These are phyloP conservation scores for Naematelia encephala DNA, from an alignment of 768 basidiomycete species.

Conservation along the genomic window DNA sequence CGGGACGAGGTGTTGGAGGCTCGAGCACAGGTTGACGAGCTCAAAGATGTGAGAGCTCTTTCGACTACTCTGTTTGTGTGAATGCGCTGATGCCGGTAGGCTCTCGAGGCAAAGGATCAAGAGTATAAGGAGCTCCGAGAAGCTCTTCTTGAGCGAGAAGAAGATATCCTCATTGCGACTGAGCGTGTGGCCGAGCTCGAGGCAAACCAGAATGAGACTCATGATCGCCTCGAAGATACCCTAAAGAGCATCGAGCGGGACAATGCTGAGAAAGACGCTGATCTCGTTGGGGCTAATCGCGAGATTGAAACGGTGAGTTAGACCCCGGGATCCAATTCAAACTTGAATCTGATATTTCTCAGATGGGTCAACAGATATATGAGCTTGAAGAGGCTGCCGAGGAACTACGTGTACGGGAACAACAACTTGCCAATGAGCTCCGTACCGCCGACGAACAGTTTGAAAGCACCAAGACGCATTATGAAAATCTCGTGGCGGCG, in stretches of 20 bases:
- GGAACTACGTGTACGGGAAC: constrained; percentile 44
- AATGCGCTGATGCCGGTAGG: constrained; percentile 16
- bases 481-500: constrained; percentile 70
- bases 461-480: constrained; percentile 60
- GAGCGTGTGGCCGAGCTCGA: constrained; percentile 73
- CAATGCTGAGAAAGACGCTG: constrained; percentile 71
- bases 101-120: constrained; percentile 28
- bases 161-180: constrained; percentile 70
- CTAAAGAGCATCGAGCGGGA: constrained; percentile 67
- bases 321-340: neutral
- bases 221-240: constrained; percentile 42
- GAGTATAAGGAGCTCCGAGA: constrained; percentile 38
- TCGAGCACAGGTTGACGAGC: constrained; percentile 71
- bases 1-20: constrained; percentile 80
- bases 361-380: constrained; percentile 67
- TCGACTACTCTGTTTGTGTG: neutral
- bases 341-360: neutral
- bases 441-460: constrained; percentile 50
- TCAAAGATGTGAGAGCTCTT: constrained; percentile 50
- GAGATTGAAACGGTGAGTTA: constrained; percentile 73
- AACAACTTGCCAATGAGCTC: constrained; percentile 59
- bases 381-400: constrained; percentile 84
- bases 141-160: constrained; percentile 63
- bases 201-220: constrained; percentile 48
- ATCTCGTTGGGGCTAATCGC: constrained; percentile 67